A percentile compares a stretch with the other conserved stretches of the same genome.
Conservation (phyloP, 768 basidiomycete genomes). For the Daedalea quercina region DNA sequence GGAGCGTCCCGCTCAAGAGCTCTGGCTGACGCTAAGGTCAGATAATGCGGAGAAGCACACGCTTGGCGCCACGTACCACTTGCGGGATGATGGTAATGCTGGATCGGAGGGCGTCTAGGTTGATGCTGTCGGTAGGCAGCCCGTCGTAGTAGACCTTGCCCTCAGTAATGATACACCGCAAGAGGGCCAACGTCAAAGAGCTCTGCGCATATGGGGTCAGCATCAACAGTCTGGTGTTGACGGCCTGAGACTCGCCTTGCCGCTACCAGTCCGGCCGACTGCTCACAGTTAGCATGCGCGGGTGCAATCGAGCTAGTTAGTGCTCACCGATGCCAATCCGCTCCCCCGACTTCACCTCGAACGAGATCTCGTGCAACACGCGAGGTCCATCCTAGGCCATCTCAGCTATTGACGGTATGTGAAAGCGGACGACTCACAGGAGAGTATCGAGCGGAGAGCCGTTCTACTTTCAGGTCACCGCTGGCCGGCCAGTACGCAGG, state of each 20-base stretch:
- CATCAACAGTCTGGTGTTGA: too few species aligned
- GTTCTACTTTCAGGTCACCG: constrained; percentile 42
- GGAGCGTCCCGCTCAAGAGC: constrained; percentile 48
- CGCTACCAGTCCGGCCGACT: constrained; percentile 53
- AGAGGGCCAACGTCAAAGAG: constrained; percentile 43
- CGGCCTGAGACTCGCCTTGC: constrained; percentile 28
- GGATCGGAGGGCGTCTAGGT: constrained; percentile 38
- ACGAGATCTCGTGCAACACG: constrained; percentile 46
- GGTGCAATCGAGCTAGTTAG: background rate
- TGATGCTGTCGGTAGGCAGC: constrained; percentile 30
- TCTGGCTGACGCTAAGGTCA: constrained; percentile 30
- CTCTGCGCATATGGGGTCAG: constrained; percentile 22
- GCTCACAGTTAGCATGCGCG: background rate
- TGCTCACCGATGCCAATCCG: constrained; percentile 43
- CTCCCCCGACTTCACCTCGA: constrained; percentile 50
- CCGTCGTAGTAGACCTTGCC: constrained; percentile 45
- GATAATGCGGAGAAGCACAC: background rate
- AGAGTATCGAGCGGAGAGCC: constrained; percentile 42
- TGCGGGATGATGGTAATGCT: constrained; percentile 41
- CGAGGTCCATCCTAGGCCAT: constrained; percentile 40
- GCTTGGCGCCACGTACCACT: constrained; percentile 21
- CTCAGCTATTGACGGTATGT: background rate
- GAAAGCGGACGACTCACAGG: constrained; percentile 11
- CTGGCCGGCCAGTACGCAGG: constrained; percentile 59
- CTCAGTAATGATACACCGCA: constrained; percentile 42